Evolutionary conservation across 2,329 filamentous ascomycete species (phyloP).

Genomic region (Karstenula rhodostoma): DNA sequence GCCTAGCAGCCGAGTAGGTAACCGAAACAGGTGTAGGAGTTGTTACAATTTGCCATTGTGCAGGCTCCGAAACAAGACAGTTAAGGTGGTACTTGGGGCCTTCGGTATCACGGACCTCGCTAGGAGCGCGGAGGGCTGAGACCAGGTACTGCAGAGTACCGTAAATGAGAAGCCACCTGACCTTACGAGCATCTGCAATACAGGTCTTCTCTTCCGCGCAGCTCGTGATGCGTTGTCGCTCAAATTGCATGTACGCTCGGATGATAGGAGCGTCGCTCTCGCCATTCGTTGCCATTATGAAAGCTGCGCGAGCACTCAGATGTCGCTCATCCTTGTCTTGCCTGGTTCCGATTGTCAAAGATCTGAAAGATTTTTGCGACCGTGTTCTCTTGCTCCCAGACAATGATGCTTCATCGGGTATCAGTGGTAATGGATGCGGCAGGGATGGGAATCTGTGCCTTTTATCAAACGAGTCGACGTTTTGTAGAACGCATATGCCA

Average conservation of each 20-base stretch:
- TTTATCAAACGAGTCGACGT: constrained; percentile 71
- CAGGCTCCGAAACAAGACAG: constrained; percentile 53
- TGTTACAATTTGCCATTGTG: constrained; percentile 46
- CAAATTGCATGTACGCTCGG: constrained; percentile 73
- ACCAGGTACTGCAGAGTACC: constrained; percentile 75
- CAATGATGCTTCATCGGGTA: constrained; percentile 61
- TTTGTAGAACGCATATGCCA: constrained; percentile 75
- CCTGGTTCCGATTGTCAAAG: constrained; percentile 46
- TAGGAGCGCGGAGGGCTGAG: constrained; percentile 67
- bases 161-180: constrained; percentile 81
- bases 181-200: constrained; percentile 74
- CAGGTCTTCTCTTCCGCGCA: constrained; percentile 65
- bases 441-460: constrained; percentile 67
- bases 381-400: constrained; percentile 31
- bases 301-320: constrained; percentile 61
- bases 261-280: constrained; percentile 63
- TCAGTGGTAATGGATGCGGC: constrained; percentile 70
- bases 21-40: constrained; percentile 25
- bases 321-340: constrained; percentile 58
- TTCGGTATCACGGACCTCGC: constrained; percentile 66
- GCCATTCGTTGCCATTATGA: constrained; percentile 59
- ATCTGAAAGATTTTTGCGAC: constrained; percentile 45
- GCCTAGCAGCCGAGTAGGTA: constrained; percentile 21
- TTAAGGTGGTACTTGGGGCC: constrained; percentile 68
- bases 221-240: constrained; percentile 65